phyloP scores from a whole-genome alignment of 2,329 filamentous ascomycete genomes.

The Coccinonectria pachysandricola region DNA sequence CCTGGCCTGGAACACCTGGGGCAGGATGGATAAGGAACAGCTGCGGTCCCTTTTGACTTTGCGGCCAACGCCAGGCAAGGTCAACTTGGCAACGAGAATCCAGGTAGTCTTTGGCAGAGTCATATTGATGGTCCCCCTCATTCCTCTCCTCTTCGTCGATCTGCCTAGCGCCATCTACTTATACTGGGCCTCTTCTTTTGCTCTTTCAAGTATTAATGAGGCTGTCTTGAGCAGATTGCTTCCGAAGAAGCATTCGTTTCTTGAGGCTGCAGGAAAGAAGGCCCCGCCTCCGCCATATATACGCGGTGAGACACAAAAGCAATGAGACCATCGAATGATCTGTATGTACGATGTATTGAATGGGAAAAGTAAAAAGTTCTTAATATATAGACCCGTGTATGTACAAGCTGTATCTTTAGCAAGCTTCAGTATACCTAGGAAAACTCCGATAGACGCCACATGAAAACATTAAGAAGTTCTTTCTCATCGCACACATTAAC shows the following conservation, averaged over 20 bases:
- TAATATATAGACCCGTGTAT: no score
- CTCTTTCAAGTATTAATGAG: slow-evolving; percentile 24
- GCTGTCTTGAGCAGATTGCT: slow-evolving; percentile 17
- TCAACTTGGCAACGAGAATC: slow-evolving; percentile 12
- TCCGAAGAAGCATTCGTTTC: slow-evolving; percentile 7
- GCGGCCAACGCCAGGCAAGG: slow-evolving; percentile 5
- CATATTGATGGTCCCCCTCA: slow-evolving; percentile 22
- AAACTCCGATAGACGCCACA: slow-evolving; percentile 17
- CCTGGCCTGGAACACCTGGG: slow-evolving; percentile 21
- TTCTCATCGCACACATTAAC: slow-evolving; percentile 6
- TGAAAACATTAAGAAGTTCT: slow-evolving; percentile 7
- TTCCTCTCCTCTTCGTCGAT: slow-evolving; percentile 25
- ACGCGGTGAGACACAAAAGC: slow-evolving; percentile 3
- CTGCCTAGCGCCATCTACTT: slow-evolving; percentile 31
- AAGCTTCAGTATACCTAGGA: slow-evolving; percentile 14
- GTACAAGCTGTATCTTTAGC: slow-evolving; percentile 13
- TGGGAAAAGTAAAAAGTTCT: no score
- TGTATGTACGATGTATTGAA: no score
- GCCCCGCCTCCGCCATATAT: slow-evolving; percentile 13
- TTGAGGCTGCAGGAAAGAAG: slow-evolving; percentile 7
- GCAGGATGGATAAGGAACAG: slow-evolving; percentile 18
- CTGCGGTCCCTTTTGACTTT: slow-evolving; percentile 18
- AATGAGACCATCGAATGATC: no score
- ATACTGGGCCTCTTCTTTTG: slow-evolving; percentile 30
- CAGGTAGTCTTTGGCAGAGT: slow-evolving; percentile 20